A percentile compares a stretch with the other conserved stretches of the same genome.
phyloP scores from a whole-genome alignment of 768 basidiomycete species.

The Auriculariales sp. region DNA sequence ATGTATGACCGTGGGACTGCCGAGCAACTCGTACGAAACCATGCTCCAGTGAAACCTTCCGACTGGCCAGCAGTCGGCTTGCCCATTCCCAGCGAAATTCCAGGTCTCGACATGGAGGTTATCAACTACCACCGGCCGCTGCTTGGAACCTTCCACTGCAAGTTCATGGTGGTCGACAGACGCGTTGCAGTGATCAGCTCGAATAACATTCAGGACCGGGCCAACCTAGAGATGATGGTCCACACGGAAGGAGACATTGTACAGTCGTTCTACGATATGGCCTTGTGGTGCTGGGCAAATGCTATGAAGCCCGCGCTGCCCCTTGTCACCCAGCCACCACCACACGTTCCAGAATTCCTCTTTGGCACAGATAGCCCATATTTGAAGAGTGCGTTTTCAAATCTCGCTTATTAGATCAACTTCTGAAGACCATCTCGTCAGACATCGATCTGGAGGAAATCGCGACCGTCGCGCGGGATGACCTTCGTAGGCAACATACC shows the following conservation, averaged over 20 bases:
- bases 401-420: slow-evolving; percentile 6
- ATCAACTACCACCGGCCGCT: slow-evolving; percentile 41
- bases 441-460: slow-evolving; percentile 26
- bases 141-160: slow-evolving; percentile 57
- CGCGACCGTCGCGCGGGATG: slow-evolving; percentile 21
- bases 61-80: slow-evolving; percentile 36
- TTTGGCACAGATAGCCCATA: slow-evolving; percentile 21
- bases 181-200: slow-evolving; percentile 48
- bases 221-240: slow-evolving; percentile 45
- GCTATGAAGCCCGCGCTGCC: slow-evolving; percentile 32
- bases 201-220: slow-evolving; percentile 53
- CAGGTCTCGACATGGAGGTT: slow-evolving; percentile 44
- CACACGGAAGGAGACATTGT: slow-evolving; percentile 58
- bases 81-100: slow-evolving; percentile 40
- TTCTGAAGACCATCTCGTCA: no score
- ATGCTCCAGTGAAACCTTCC: slow-evolving; percentile 28
- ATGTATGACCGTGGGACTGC: slow-evolving; percentile 55
- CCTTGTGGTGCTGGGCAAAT: slow-evolving; percentile 45
- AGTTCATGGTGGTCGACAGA: slow-evolving; percentile 57
- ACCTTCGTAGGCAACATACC: slow-evolving; percentile 18
- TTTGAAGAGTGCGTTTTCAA: slow-evolving; percentile 10
- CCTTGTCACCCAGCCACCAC: slow-evolving; percentile 19
- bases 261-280: slow-evolving; percentile 53
- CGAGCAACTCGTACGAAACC: slow-evolving; percentile 35
- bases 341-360: slow-evolving; percentile 22